Percentiles rank a stretch among this genome's conserved stretches.
Conservation (phyloP, 2,329 filamentous ascomycete species). For the Albophoma yamanashiensis region DNA sequence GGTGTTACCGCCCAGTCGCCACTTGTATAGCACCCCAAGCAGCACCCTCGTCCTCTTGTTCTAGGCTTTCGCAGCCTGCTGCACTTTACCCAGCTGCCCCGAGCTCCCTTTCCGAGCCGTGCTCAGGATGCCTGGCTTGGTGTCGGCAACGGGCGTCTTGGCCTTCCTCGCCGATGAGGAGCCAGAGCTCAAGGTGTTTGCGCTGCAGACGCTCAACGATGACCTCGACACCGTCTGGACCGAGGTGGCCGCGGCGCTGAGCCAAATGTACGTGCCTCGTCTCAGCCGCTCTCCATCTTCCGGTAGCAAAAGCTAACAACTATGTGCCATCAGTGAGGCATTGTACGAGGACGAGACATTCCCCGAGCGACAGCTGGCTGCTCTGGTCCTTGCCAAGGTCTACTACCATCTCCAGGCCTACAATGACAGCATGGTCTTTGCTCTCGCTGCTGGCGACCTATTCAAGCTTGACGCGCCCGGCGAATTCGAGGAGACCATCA, state of each 20-base stretch:
- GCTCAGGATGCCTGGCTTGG: slow-evolving; percentile 72
- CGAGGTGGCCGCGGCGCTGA: slow-evolving; percentile 85
- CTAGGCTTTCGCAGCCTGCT: neutral
- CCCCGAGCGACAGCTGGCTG: slow-evolving; percentile 85
- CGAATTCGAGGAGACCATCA: slow-evolving; percentile 98
- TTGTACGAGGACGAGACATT: slow-evolving; percentile 96
- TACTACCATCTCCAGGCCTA: slow-evolving; percentile 99
- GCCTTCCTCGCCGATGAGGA: slow-evolving; percentile 95
- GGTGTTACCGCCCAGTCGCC: neutral
- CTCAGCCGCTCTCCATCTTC: neutral
- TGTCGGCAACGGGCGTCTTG: slow-evolving; percentile 87
- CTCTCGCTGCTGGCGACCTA: slow-evolving; percentile 84
- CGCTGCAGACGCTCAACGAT: slow-evolving; percentile 87
- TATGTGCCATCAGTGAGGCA: slow-evolving; percentile 57
- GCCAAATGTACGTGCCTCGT: slow-evolving; percentile 62
- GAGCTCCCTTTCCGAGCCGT: slow-evolving; percentile 2
- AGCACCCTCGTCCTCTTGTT: neutral
- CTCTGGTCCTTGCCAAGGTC: slow-evolving; percentile 90
- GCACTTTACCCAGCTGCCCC: slow-evolving; percentile 5
- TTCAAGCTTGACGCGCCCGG: slow-evolving; percentile 86
- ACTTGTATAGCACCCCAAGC: neutral
- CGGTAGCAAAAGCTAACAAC: slow-evolving; percentile 5
- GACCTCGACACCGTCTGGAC: slow-evolving; percentile 97
- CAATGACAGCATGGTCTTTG: slow-evolving; percentile 98
- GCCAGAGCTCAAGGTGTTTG: slow-evolving; percentile 87